Percentiles rank a stretch among this genome's conserved stretches.
phyloP scores from a whole-genome alignment of 371 early-diverging fungal genomes.

The Mucor velutinosus region DNA sequence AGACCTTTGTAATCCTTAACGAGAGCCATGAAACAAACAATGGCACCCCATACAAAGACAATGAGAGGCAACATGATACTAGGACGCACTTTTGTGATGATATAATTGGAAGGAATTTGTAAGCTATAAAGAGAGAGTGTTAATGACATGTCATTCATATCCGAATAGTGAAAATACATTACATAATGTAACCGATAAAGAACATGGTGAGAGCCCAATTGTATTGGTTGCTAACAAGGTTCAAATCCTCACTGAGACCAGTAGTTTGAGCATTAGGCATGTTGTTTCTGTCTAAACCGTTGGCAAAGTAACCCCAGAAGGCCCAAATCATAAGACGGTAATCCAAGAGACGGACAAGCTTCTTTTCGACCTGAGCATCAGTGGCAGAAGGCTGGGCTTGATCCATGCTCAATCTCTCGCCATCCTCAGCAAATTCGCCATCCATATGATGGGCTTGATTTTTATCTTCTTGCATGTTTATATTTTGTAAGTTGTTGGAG shows the following conservation, averaged over 20 bases:
- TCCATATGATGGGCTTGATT: conserved; percentile 3
- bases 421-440: conserved; percentile 6
- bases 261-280: conserved; percentile 64
- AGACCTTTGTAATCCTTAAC: conserved; percentile 50
- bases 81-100: conserved; percentile 56
- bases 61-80: conserved; percentile 60
- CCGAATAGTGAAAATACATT: conserved; percentile 29
- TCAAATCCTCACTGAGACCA: conserved; percentile 53
- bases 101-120: conserved; percentile 50
- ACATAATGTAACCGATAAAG: conserved; percentile 74
- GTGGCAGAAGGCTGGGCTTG: conserved; percentile 9
- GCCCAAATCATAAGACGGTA: conserved; percentile 69
- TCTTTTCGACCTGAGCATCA: conserved; percentile 28
- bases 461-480: conserved; percentile 7
- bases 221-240: conserved; percentile 49
- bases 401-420: conserved; percentile 3
- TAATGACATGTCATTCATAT: neutral
- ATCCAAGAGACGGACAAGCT: conserved; percentile 70
- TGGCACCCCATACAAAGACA: conserved; percentile 65
- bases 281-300: conserved; percentile 77
- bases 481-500: too few species aligned
- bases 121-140: conserved; percentile 16
- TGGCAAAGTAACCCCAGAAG: conserved; percentile 70
- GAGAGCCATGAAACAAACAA: conserved; percentile 61
- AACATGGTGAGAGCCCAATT: conserved; percentile 70